These are phyloP conservation scores for Smittium culicis DNA, from an alignment of 371 early-diverging fungal genomes.

Conservation along the genomic window DNA sequence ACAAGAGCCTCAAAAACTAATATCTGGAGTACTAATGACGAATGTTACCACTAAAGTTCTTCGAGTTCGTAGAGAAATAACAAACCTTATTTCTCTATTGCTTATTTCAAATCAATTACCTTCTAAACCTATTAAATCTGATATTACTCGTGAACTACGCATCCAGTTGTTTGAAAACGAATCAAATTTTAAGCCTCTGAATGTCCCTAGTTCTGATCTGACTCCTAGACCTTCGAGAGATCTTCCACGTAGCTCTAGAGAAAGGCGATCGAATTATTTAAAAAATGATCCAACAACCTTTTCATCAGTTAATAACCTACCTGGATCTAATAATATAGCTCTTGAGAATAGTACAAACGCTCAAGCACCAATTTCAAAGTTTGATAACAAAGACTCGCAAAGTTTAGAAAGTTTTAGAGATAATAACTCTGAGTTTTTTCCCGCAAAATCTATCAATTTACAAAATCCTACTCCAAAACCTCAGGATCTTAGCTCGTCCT, in stretches of 20 bases:
- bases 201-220: no score
- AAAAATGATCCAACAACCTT: no score
- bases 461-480: not conserved
- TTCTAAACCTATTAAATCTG: conserved; percentile 1
- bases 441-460: not conserved
- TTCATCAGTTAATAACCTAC: no score
- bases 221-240: no score
- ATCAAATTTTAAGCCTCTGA: not conserved
- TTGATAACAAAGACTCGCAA: not conserved
- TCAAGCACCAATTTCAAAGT: no score
- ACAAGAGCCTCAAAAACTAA: conserved; percentile 17
- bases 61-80: conserved; percentile 21
- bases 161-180: not conserved
- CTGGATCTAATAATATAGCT: no score
- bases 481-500: not conserved
- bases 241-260: no score
- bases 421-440: not conserved
- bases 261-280: no score
- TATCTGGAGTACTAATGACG: conserved; percentile 15
- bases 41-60: conserved; percentile 19
- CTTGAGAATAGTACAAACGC: no score
- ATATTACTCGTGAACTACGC: not conserved
- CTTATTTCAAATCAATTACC: conserved; percentile 12
- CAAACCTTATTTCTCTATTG: conserved; percentile 19
- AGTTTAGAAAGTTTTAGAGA: not conserved